Base-by-base conservation (phyloP, 306 rosid genomes). In the Hippophae rhamnoides region DNA sequence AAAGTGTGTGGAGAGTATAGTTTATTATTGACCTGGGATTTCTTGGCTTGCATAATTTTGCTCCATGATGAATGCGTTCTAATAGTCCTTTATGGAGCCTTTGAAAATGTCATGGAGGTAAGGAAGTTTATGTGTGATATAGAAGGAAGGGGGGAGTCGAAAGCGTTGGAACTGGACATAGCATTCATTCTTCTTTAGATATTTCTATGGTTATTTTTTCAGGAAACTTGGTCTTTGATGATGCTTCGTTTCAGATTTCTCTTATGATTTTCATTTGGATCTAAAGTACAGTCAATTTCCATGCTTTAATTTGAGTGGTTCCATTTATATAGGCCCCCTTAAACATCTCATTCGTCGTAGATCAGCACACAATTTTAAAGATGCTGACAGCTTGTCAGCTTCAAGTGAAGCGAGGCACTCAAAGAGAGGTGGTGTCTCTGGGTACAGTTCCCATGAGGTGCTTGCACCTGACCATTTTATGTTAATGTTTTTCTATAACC, bases 401-500 rank as follows among this genome's bases (percentile, higher is more conserved):
- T 51, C 71, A 7, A 77, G 67, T 72, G 94, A 82, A 67, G 89
- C 82, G 63, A 86, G 81, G 72, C 83, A 72, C 70, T 67, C 73
- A 25, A 83, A 78, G 70, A 83, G 78, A 72, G 71, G 72, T 59
- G 67, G 69, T 63, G 40, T 62, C 71, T 70, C 87, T 69, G 72
- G 61, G 55, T 74, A 76, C 74, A 78, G 87, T 72, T 86, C 90
- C 64, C 78, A 76, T 27, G 95, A 86, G 95, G 95, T 86, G 52
- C 71, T 63, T 60, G 43, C 47, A 67, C 46, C 64, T 60, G 52
- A 74, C 25, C 48, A 31, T 43, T 48, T 67, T 51, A 65, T 31
- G 13, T 55, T 60, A 6, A 62, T 7, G n/a, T 57, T 56, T 26
- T 1, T 68, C 57, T 31, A 31, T 31, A 31, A 31, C 38, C 38